phyloP scores from a whole-genome alignment of 2,329 filamentous ascomycete species.

The Aspergillus viridinutans region DNA sequence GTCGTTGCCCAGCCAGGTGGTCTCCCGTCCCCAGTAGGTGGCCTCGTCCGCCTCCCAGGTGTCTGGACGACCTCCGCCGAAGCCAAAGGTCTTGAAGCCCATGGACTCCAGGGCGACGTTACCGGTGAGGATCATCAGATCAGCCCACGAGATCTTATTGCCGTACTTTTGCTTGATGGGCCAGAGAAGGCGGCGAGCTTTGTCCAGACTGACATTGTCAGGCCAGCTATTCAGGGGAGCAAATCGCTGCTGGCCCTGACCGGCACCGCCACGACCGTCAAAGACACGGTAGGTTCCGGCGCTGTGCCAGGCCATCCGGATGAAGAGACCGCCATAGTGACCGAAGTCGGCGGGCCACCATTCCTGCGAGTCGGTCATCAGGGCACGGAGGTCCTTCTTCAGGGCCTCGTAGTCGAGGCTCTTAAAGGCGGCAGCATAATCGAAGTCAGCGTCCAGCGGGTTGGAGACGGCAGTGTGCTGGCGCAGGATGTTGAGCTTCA shows the following conservation, averaged over 20 bases:
- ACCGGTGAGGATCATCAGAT: constrained; percentile 66
- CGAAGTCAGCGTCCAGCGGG: constrained; percentile 62
- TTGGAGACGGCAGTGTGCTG: constrained; percentile 63
- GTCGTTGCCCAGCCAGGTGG: constrained; percentile 70
- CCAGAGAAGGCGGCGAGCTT: constrained; percentile 74
- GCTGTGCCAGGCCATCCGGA: constrained; percentile 78
- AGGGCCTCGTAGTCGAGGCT: constrained; percentile 64
- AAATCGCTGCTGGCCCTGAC: constrained; percentile 72
- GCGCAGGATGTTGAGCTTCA: constrained; percentile 68
- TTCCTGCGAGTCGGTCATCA: constrained; percentile 75
- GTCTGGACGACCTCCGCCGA: constrained; percentile 67
- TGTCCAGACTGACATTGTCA: constrained; percentile 73
- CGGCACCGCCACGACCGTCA: constrained; percentile 71
- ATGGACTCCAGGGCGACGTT: constrained; percentile 75
- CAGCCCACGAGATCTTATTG: constrained; percentile 77
- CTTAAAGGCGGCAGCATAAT: constrained; percentile 71
- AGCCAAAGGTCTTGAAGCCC: constrained; percentile 70
- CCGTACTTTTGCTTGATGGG: constrained; percentile 83
- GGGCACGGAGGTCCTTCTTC: constrained; percentile 66
- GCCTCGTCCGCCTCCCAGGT: constrained; percentile 73
- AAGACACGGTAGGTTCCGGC: constrained; percentile 72
- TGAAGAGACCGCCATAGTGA: constrained; percentile 75
- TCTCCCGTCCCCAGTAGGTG: constrained; percentile 73
- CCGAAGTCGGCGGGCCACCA: constrained; percentile 82
- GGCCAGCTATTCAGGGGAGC: constrained; percentile 80